phyloP scores from a whole-genome alignment of 257 asterid genomes.

The Jasminum sambac region DNA sequence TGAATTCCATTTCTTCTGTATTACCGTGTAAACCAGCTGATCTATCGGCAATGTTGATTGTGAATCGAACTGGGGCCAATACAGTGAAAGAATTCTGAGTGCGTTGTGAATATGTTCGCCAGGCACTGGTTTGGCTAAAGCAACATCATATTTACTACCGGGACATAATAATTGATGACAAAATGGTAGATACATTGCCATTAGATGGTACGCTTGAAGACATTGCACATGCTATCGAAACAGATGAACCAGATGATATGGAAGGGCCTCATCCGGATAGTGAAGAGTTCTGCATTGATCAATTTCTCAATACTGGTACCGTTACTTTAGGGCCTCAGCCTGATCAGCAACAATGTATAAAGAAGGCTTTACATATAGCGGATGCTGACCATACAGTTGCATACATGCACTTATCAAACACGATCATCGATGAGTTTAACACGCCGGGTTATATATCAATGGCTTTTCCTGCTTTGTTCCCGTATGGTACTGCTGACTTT shows the following conservation, averaged over 20 bases:
- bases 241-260: not conserved
- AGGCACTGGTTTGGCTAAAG: not conserved
- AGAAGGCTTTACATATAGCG: too few species aligned
- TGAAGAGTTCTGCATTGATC: too few species aligned
- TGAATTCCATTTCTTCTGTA: not conserved
- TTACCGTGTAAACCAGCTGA: not conserved
- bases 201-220: not conserved
- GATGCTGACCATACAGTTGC: too few species aligned
- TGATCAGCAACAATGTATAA: too few species aligned
- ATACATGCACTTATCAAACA: too few species aligned
- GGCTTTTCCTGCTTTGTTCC: too few species aligned
- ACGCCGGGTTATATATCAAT: too few species aligned
- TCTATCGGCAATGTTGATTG: not conserved
- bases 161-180: not conserved
- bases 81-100: not conserved
- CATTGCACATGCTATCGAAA: not conserved
- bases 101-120: not conserved
- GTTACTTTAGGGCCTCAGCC: not conserved
- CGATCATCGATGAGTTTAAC: too few species aligned
- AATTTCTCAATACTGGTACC: not conserved
- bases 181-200: not conserved
- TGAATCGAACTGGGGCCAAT: not conserved
- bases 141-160: not conserved
- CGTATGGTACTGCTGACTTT: too few species aligned
- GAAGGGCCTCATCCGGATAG: not conserved